Base-by-base conservation (phyloP, 345 rosid species). In the Eucalyptus albens region DNA sequence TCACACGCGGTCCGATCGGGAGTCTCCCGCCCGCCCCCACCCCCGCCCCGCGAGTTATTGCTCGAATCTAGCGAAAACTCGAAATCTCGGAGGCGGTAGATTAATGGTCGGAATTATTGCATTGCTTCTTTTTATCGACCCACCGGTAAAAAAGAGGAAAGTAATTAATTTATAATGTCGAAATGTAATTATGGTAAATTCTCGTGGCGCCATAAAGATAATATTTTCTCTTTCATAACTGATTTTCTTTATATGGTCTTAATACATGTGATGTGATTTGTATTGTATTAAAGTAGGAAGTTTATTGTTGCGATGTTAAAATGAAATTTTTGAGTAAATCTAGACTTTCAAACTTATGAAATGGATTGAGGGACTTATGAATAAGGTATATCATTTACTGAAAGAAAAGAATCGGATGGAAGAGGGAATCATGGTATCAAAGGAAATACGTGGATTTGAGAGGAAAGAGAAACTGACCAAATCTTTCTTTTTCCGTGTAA, bases 1-100 rank as follows among this genome's bases (percentile, higher is more conserved):
- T 88, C 90, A 17, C 53, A 55, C 90, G 81, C 90, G 90, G 90
- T 88, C 29, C 77, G 50, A 24, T 6, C 55, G 26, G 13, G 89
- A 19, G 44, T 81, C 72, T 10, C 77, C 9, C 80, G 56, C 56
- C 26, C 81, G 56, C 56, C 26, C 81, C 81, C 81, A 40, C 42
- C 44, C 44, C 82, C 82, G 44, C 45, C 45, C 77, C 83, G 83
- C 83, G 9, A 40, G 83, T 77, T 11, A 77, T 12, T 77, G 83
- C 83, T 22, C 47, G 47, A 40, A 77, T 77, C 47, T 37, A 77
- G 83, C 15, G 27, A 40, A 53, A 80, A 50, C n/a, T 88, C 88
- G 49, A 87, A 87, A 24, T 22, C 50, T 42, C 80, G 88, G 88
- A 87, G 80, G 88, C 27, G 88, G 88, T 22, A 59, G 67, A 87